Evolutionary conservation across 345 rosid genomes (phyloP).

Genomic region (Arabis hirsuta): DNA sequence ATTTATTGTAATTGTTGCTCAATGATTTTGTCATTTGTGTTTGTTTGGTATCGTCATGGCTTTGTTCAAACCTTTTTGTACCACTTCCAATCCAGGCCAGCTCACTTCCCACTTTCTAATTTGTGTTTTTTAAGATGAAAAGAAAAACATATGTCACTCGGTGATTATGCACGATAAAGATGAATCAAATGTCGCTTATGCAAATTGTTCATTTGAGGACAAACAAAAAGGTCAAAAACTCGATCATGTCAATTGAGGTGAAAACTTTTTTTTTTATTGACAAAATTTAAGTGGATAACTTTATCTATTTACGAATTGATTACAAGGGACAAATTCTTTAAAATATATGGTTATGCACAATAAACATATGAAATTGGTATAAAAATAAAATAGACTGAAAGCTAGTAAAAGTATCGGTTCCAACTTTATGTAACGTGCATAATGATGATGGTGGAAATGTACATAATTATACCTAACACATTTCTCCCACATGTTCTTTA

Average conservation of each 20-base stretch:
- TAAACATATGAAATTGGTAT: not conserved
- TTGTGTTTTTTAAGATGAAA: not conserved
- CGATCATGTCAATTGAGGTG: not conserved
- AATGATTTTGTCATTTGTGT: conserved; percentile 36
- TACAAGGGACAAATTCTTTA: not conserved
- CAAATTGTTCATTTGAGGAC: conserved; percentile 1
- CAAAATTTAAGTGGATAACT: not conserved
- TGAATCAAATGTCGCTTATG: not conserved
- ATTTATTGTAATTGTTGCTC: conserved; percentile 1
- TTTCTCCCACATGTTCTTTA: conserved; percentile 18
- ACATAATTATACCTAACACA: conserved; percentile 18
- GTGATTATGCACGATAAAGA: not conserved
- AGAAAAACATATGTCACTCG: not conserved
- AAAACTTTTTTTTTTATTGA: not conserved
- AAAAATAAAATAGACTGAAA: not conserved
- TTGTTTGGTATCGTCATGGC: conserved; percentile 41
- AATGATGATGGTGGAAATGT: conserved; percentile 1
- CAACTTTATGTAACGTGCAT: conserved; percentile 12
- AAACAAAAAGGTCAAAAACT: conserved; percentile 3
- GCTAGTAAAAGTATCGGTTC: not conserved
- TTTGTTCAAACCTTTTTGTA: conserved; percentile 28
- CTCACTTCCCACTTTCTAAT: conserved; percentile 40
- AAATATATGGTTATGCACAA: no score
- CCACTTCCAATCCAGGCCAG: conserved; percentile 29
- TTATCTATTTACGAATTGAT: not conserved